Evolutionary conservation across 495 filamentous ascomycete species (phyloP), one percentile per base, ranked within the genome.

Genomic region (Neurospora sp.): DNA sequence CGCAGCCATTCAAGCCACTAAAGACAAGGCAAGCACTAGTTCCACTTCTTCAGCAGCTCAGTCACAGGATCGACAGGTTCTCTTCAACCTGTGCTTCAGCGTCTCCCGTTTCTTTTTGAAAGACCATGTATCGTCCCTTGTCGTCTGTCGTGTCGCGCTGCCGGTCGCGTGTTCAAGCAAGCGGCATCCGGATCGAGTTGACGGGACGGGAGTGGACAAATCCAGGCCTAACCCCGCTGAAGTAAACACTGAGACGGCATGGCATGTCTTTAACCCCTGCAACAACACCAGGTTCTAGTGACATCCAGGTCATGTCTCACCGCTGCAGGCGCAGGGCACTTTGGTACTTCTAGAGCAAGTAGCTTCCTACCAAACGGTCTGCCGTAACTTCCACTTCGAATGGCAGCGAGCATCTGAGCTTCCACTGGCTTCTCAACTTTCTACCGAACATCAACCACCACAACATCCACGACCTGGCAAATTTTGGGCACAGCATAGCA

Each of bases 171-270:
- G 14, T 31, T 16, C 27, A 8, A 35, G 6, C 53, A 65, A 61
- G 53, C 53, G 53, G 53, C 53, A n/a, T n/a, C n/a, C n/a, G n/a
- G n/a, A 61, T 61, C 53, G 69, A 70, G 39, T 70, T 46, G 14
- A 70, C 37, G 69, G 37, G 37, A 44, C 39, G 37, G 20, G 37
- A 61, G 27, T 61, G 39, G 37, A 22, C 27, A 22, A 68, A 38
- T 71, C 39, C 12, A 71, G 46, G 71, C 71, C 27, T 65, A 65
- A 65, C 53, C 53, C 53, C 53, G 53, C 53, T 65, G 53, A 65
- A 65, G 53, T 65, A 65, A 65, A 65, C 53, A 65, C 22, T 9
- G 53, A 59, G 48, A 53, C n/a, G 20, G 48, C 2, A 61, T 61
- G 20, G 48, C 2, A 61, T 61, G 27, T 31, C 27, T 37, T 22